Percentiles rank a stretch among this genome's conserved stretches.
These are phyloP conservation scores for Volvariella volvacea DNA, from an alignment of 1,284 basidiomycete genomes.

Conservation along the genomic window DNA sequence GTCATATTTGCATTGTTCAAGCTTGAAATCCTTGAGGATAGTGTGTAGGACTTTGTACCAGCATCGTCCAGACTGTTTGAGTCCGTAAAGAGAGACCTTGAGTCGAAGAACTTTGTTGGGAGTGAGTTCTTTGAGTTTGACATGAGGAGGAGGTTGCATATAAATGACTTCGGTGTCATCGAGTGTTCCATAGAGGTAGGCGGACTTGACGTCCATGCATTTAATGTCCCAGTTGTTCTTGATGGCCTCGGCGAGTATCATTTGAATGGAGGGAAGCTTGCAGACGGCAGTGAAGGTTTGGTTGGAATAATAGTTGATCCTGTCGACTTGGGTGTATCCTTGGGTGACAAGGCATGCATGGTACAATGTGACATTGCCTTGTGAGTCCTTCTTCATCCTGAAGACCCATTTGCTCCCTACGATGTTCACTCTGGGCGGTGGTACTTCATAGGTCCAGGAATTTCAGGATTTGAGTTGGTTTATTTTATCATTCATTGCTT, in stretches of 20 bases:
- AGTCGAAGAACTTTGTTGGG: constrained; percentile 19
- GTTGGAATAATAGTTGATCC: constrained; percentile 13
- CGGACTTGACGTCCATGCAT: constrained; percentile 9
- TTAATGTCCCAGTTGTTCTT: constrained; percentile 7
- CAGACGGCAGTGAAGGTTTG: constrained; percentile 26
- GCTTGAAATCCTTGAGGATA: constrained; percentile 3
- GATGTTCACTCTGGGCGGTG: constrained; percentile 12
- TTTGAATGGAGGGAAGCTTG: constrained; percentile 12
- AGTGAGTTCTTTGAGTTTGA: constrained; percentile 10
- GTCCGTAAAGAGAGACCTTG: constrained; percentile 14
- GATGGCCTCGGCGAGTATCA: constrained; percentile 2
- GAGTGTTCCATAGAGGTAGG: constrained; percentile 15
- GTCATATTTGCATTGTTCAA: constrained; percentile 5
- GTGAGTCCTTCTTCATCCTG: constrained; percentile 10
- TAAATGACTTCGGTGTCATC: constrained; percentile 14
- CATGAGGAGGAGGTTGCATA: constrained; percentile 15
- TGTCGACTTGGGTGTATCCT: constrained; percentile 12
- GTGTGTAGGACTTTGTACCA: constrained; percentile 21
- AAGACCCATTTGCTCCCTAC: constrained; percentile 16
- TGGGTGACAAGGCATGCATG: constrained; percentile 12
- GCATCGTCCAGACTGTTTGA: constrained; percentile 16
- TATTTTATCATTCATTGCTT: constrained; percentile 11
- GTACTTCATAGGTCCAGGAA: constrained; percentile 11
- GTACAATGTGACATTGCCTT: constrained; percentile 9
- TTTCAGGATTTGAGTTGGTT: constrained; percentile 4